Percentiles rank a stretch among this genome's conserved stretches.
These are phyloP conservation scores for Magnusiomyces suaveolens DNA, from an alignment of 1,139 yeast genomes.

Conservation along the genomic window DNA sequence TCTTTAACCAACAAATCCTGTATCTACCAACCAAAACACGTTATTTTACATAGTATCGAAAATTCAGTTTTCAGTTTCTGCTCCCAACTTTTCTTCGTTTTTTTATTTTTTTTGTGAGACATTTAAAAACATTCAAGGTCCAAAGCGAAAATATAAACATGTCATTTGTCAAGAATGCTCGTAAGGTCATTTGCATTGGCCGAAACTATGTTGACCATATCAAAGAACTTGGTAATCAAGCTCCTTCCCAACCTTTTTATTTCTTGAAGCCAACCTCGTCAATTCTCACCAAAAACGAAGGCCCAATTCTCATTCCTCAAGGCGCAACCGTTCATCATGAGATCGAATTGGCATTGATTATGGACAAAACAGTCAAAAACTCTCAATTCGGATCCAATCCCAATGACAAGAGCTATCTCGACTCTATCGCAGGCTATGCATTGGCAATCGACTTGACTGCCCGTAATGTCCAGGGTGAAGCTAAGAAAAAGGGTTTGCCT, in stretches of 20 bases:
- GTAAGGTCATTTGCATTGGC: slow-evolving; percentile 87
- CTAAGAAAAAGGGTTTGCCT: slow-evolving; percentile 88
- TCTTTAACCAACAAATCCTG: too few relatives aligned
- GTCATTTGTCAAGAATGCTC: slow-evolving; percentile 52
- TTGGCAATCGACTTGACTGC: slow-evolving; percentile 91
- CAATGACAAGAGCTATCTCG: slow-evolving; percentile 46
- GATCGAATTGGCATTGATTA: slow-evolving; percentile 75
- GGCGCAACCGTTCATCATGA: slow-evolving; percentile 85
- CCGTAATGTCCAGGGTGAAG: slow-evolving; percentile 89
- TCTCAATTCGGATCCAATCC: slow-evolving; percentile 46
- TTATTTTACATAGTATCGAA: too few relatives aligned
- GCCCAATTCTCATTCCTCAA: slow-evolving; percentile 69
- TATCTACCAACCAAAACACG: too few relatives aligned
- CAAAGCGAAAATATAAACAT: background rate
- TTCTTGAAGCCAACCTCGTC: slow-evolving; percentile 66
- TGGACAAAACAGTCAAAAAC: slow-evolving; percentile 56
- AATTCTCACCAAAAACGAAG: slow-evolving; percentile 37
- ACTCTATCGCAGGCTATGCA: slow-evolving; percentile 75
- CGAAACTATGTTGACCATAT: slow-evolving; percentile 94
- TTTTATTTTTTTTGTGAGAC: too few relatives aligned
- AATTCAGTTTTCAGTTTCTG: too few relatives aligned
- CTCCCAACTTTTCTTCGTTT: too few relatives aligned
- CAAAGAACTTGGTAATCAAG: slow-evolving; percentile 70
- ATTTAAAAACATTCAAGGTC: too few relatives aligned
- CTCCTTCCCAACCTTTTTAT: slow-evolving; percentile 75